Evolutionary conservation across 148 eudicot species (phyloP), one percentile per base, ranked within the genome.

Genomic region (Rhododendron ovatum): DNA sequence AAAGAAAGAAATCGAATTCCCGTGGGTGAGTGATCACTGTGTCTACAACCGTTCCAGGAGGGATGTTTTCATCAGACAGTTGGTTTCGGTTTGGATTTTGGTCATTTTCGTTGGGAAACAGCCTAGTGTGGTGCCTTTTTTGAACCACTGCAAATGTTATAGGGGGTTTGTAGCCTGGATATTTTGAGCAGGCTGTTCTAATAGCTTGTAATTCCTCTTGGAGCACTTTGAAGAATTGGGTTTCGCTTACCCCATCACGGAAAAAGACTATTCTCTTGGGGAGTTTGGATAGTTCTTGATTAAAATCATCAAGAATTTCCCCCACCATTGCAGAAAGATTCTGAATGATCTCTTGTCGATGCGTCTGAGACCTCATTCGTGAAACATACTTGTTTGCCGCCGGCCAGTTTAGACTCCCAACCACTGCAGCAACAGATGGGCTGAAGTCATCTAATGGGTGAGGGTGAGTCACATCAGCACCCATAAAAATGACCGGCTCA

Each of bases 381-480:
- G 98, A 95, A 8, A 93, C 94, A 51, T 96, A 96, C 89, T 91
- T 94, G 87, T 94, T 96, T 8, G 98, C 93, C 0, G 94, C 92
- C 0, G 99, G 99, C 99, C 99, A 96, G 80, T 96, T 96, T 73
- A 92, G 86, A 78, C 94, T 94, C 15, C 98, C 99, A 24, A 96
- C 99, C 5, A 96, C 96, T 18, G 99, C 99, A 63, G 96, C 99
- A 28, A 96, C 93, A n/a, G 98, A 95, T 30, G 99, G 99, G 83
- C 98, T 96, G 67, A 45, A 91, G 87, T 96, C 99, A 53, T 96
- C 98, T 20, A 93, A 88, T 0, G 98, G 99, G 84, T 96, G 99
- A 84, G 99, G 99, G 85, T 96, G 99, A 12, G 99, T 92, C 1
- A 96, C 99, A 87, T 96, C 99, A 0, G 98, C 98, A 4, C 99